phyloP scores from a whole-genome alignment of 208 protist species.

The Trypanosoma caninum region DNA sequence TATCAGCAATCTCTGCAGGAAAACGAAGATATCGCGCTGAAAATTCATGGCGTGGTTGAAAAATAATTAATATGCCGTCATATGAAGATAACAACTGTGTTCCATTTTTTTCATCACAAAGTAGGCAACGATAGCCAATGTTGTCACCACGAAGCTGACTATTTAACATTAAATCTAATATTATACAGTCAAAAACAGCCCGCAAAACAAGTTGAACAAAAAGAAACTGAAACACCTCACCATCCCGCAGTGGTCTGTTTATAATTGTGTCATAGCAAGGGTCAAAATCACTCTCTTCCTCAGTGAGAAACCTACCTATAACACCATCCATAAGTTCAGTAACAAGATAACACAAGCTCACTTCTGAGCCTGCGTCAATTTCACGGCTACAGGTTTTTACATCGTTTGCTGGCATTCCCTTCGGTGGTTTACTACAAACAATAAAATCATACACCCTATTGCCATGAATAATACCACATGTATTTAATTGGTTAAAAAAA shows the following conservation, averaged over 20 bases:
- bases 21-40: constrained; percentile 65
- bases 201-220: constrained; percentile 67
- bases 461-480: constrained; percentile 43
- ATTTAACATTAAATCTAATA: constrained; percentile 86
- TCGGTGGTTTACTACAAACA: constrained; percentile 44
- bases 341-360: constrained; percentile 74
- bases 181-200: constrained; percentile 68
- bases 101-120: constrained; percentile 8
- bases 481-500: constrained; percentile 74
- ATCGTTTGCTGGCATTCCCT: constrained; percentile 51
- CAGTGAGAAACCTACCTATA: constrained; percentile 73
- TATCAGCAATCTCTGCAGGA: constrained; percentile 16
- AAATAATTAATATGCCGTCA: constrained; percentile 60
- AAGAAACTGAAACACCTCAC: constrained; percentile 84
- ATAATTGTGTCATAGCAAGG: constrained; percentile 76
- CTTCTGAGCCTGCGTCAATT: neutral
- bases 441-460: constrained; percentile 77
- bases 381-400: constrained; percentile 27
- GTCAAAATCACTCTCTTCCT: constrained; percentile 77
- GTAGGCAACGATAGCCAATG: constrained; percentile 51
- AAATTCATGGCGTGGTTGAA: constrained; percentile 36
- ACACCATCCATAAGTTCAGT: constrained; percentile 85
- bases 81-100: constrained; percentile 27
- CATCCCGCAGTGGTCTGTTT: constrained; percentile 62
- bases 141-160: constrained; percentile 87